Evolutionary conservation across 1,284 basidiomycete genomes (phyloP).

Genomic region (Microbotryum saponariae): DNA sequence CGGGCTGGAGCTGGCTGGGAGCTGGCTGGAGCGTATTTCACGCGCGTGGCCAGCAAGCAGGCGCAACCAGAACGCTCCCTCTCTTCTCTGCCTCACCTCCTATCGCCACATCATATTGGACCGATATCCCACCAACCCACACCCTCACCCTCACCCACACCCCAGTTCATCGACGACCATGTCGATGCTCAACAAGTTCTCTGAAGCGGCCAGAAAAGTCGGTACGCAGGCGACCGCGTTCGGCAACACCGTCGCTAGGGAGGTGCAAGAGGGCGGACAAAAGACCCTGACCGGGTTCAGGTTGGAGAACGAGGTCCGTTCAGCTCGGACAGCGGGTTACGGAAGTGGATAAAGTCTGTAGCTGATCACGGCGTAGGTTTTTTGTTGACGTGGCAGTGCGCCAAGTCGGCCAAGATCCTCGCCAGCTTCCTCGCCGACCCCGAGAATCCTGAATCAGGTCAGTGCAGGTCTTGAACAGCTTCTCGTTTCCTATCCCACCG

Average conservation of each 20-base stretch:
- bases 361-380: no score
- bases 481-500: no score
- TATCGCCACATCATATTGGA: not conserved
- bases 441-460: slow-evolving; percentile 61
- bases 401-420: slow-evolving; percentile 87
- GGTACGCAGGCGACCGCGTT: slow-evolving; percentile 68
- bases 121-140: not conserved
- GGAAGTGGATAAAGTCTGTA: no score
- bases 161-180: slow-evolving; percentile 13
- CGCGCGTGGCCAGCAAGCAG: no score
- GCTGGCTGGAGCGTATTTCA: no score
- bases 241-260: slow-evolving; percentile 55
- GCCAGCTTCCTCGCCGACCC: slow-evolving; percentile 88
- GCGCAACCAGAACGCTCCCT: no score
- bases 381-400: slow-evolving; percentile 56
- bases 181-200: slow-evolving; percentile 70
- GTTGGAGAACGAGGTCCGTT: slow-evolving; percentile 43
- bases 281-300: slow-evolving; percentile 75
- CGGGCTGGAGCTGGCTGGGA: no score
- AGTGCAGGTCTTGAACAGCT: no score
- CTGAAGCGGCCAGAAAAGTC: slow-evolving; percentile 68
- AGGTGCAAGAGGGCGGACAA: slow-evolving; percentile 60
- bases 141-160: not conserved
- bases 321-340: no score
- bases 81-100: no score